A percentile compares a stretch with the other conserved stretches of the same genome.
Conservation (phyloP, 169 alveolate genomes). For the Plasmodium coatneyi region DNA sequence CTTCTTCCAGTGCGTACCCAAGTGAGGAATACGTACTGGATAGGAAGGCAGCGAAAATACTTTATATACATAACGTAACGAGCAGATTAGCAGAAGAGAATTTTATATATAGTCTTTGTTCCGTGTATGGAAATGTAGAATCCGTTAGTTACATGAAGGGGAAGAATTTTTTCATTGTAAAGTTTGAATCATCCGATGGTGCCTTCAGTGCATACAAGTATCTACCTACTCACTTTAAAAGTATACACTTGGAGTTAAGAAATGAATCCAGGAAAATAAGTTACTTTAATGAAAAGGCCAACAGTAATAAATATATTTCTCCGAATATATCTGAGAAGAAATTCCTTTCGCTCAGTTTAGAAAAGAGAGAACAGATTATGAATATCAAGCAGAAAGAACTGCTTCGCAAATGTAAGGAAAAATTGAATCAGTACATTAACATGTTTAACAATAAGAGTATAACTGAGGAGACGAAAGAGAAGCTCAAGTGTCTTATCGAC, state of each 20-base stretch:
- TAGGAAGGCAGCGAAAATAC: constrained; percentile 46
- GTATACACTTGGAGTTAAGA: constrained; percentile 33
- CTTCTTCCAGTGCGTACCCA: constrained; percentile 3
- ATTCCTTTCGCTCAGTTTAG: constrained; percentile 56
- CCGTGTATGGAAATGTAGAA: constrained; percentile 60
- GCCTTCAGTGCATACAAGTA: constrained; percentile 58
- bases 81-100: constrained; percentile 46
- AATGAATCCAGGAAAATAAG: constrained; percentile 69
- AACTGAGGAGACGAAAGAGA: constrained; percentile 19
- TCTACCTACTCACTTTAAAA: constrained; percentile 49
- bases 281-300: constrained; percentile 58
- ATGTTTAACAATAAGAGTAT: constrained; percentile 55
- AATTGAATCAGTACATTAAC: constrained; percentile 48
- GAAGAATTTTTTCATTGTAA: constrained; percentile 48
- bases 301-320: constrained; percentile 62
- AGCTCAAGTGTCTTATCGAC: constrained; percentile 38
- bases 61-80: constrained; percentile 56
- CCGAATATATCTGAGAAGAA: constrained; percentile 52
- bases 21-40: constrained; percentile 52
- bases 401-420: constrained; percentile 66
- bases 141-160: constrained; percentile 69
- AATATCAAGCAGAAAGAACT: constrained; percentile 64
- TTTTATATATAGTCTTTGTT: constrained; percentile 66
- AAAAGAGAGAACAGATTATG: constrained; percentile 54
- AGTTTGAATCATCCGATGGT: constrained; percentile 37